Evolutionary conservation across 345 rosid genomes (phyloP).

Genomic region (Noccaea caerulescens): DNA sequence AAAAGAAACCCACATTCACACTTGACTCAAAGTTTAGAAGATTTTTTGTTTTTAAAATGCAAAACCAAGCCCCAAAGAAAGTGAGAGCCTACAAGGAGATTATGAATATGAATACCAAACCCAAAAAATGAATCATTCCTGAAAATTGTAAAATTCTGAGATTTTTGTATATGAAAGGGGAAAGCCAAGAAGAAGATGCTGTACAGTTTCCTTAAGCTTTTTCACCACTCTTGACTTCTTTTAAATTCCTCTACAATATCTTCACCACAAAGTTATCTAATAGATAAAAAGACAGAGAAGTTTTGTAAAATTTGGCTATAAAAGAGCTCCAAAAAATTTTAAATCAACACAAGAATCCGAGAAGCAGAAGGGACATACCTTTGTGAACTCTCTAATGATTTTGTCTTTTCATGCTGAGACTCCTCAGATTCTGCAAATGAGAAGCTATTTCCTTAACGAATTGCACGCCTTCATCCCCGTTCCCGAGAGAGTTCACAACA

Average conservation of each 20-base stretch:
- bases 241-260: slow-evolving; percentile 17
- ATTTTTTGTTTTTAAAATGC: neutral
- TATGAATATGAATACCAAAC: slow-evolving; percentile 40
- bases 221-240: slow-evolving; percentile 24
- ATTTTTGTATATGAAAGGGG: slow-evolving; percentile 11
- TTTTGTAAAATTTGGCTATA: neutral
- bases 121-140: slow-evolving; percentile 16
- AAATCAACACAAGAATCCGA: neutral
- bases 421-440: slow-evolving; percentile 51
- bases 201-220: slow-evolving; percentile 34
- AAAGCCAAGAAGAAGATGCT: slow-evolving; percentile 34
- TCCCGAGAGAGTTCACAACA: slow-evolving; percentile 49
- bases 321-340: neutral
- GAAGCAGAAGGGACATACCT: slow-evolving; percentile 38
- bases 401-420: slow-evolving; percentile 41
- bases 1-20: slow-evolving; percentile 24
- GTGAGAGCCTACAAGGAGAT: slow-evolving; percentile 12
- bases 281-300: neutral
- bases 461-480: slow-evolving; percentile 51
- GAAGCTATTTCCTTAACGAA: slow-evolving; percentile 59
- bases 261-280: slow-evolving; percentile 24
- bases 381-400: slow-evolving; percentile 41
- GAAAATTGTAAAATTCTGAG: slow-evolving; percentile 5
- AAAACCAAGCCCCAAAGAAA: slow-evolving; percentile 21
- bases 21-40: slow-evolving; percentile 26